Evolutionary conservation across 148 eudicot species (phyloP).

Genomic region (Cornus controversa): DNA sequence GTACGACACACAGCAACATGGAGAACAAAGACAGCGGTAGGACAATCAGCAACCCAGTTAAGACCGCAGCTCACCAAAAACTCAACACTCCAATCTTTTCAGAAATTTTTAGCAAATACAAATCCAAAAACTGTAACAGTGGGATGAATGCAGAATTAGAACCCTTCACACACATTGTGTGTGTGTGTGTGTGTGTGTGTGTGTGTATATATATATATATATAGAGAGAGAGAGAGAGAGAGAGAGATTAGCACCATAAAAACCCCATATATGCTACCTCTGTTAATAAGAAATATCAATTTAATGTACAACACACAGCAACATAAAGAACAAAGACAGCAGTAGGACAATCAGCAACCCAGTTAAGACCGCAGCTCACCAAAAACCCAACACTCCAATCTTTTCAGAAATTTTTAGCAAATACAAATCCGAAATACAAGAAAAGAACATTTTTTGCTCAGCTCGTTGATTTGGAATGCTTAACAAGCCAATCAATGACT

Average conservation of each 20-base stretch:
- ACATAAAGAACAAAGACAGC: not conserved
- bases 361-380: constrained; percentile 21
- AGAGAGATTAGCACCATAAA: not conserved
- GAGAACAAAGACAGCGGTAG: not conserved
- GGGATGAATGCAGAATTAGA: not conserved
- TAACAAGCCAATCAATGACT: constrained; percentile 95
- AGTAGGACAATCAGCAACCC: constrained; percentile 5
- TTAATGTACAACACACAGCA: constrained; percentile 20
- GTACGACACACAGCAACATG: constrained; percentile 14
- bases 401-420: constrained; percentile 3
- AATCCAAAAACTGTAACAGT: not conserved
- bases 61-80: constrained; percentile 14
- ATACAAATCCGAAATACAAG: constrained; percentile 25
- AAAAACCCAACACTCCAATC: not conserved
- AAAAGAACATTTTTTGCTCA: constrained; percentile 29
- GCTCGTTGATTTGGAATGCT: constrained; percentile 93
- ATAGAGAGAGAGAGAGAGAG: too few species aligned
- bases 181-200: too few species aligned
- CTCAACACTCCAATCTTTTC: not conserved
- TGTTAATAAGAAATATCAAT: constrained; percentile 4
- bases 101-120: too few species aligned
- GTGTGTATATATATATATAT: too few species aligned
- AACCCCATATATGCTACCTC: not conserved
- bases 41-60: constrained; percentile 12
- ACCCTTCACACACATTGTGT: too few species aligned